These are phyloP conservation scores for Plasmodium blacklocki DNA, from an alignment of 169 alveolate species.

Conservation along the genomic window DNA sequence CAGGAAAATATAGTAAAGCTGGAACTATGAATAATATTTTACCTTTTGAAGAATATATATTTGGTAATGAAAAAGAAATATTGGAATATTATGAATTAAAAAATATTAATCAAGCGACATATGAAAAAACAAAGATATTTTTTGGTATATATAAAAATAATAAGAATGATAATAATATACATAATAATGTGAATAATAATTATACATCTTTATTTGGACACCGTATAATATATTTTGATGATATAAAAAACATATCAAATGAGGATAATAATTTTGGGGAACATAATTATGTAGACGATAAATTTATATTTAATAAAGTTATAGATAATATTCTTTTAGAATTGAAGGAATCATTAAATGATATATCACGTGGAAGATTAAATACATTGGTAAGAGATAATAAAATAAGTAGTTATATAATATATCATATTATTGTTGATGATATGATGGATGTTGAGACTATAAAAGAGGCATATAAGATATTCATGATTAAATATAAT, in stretches of 20 bases:
- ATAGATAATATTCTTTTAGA: constrained; percentile 6
- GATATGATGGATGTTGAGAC: not conserved
- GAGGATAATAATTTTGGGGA: no score
- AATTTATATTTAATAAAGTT: not conserved
- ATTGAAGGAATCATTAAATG: constrained; percentile 42
- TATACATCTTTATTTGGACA: constrained; percentile 55
- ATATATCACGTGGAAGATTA: constrained; percentile 29
- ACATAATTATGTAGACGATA: not conserved
- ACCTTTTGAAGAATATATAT: constrained; percentile 54
- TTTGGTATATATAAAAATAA: constrained; percentile 39
- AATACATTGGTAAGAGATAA: constrained; percentile 19
- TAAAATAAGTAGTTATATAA: constrained; percentile 52
- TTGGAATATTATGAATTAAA: constrained; percentile 31
- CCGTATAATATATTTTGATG: constrained; percentile 22
- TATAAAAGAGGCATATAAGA: constrained; percentile 8
- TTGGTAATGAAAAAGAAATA: constrained; percentile 18
- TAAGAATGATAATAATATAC: constrained; percentile 1
- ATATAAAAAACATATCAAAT: not conserved
- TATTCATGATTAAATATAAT: constrained; percentile 36
- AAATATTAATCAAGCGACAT: constrained; percentile 30
- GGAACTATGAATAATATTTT: constrained; percentile 2
- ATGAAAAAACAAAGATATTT: constrained; percentile 38
- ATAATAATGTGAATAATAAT: not conserved
- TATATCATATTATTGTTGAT: constrained; percentile 17
- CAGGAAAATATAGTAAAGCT: not conserved